A percentile compares a stretch with the other conserved stretches of the same genome.
phyloP scores from a whole-genome alignment of 148 eudicot species.

The Vaccinium macrocarpon region DNA sequence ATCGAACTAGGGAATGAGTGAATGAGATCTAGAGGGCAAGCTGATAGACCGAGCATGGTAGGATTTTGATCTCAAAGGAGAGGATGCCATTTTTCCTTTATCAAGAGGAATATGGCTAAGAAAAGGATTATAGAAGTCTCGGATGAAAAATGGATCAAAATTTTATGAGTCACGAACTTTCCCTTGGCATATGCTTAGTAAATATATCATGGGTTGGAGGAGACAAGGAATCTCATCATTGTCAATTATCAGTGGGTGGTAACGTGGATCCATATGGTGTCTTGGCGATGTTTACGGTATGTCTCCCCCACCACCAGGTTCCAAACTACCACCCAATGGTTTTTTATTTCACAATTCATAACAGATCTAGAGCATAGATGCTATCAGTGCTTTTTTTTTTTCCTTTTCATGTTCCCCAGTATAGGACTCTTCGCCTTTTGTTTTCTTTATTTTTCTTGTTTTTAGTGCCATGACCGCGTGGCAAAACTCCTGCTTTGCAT shows the following conservation, averaged over 20 bases:
- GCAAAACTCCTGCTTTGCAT: neutral
- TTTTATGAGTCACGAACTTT: neutral
- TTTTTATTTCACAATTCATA: neutral
- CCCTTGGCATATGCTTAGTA: neutral
- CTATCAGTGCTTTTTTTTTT: too few species aligned
- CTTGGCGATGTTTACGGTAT: neutral
- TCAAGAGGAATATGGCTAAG: neutral
- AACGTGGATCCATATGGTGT: neutral
- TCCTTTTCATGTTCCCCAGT: too few species aligned
- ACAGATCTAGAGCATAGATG: too few species aligned
- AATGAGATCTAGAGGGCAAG: constrained; percentile 31
- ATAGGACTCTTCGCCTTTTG: too few species aligned
- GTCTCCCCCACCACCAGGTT: neutral
- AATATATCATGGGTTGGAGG: neutral
- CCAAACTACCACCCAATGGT: neutral
- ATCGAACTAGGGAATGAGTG: constrained; percentile 24
- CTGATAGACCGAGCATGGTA: constrained; percentile 31
- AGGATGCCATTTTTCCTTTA: constrained; percentile 18
- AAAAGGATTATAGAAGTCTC: neutral
- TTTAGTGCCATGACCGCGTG: neutral
- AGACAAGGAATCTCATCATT: constrained; percentile 12
- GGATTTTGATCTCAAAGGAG: constrained; percentile 22
- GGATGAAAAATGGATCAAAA: neutral
- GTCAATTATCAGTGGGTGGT: neutral
- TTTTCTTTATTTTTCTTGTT: too few species aligned